Percentiles rank a stretch among this genome's conserved stretches.
Evolutionary conservation across 2,329 filamentous ascomycete species (phyloP).

Genomic region (Xylariales sp.): DNA sequence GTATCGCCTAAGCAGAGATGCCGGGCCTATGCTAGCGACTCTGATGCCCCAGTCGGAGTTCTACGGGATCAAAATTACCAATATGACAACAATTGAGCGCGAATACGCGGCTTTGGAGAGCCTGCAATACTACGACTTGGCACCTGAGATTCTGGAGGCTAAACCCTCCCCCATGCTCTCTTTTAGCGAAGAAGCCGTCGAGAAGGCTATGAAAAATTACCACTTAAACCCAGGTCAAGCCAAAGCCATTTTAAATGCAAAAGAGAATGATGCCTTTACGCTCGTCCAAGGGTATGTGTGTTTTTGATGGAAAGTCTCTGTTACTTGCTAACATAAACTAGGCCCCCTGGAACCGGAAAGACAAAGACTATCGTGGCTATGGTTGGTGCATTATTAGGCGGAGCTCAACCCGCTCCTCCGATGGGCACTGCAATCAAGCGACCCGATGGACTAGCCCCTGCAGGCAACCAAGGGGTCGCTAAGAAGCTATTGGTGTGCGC

Average conservation of each 20-base stretch:
- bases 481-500: slow-evolving; percentile 97
- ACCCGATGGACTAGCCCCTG: slow-evolving; percentile 52
- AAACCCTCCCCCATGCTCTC: slow-evolving; percentile 89
- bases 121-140: slow-evolving; percentile 94
- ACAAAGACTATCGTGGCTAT: slow-evolving; percentile 98
- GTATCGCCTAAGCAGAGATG: slow-evolving; percentile 80
- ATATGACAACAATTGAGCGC: slow-evolving; percentile 92
- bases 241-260: slow-evolving; percentile 88
- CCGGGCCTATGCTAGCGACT: slow-evolving; percentile 69
- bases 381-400: slow-evolving; percentile 85
- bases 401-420: slow-evolving; percentile 55
- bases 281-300: slow-evolving; percentile 82
- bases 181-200: slow-evolving; percentile 79
- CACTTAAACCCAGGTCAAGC: slow-evolving; percentile 89
- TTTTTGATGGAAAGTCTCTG: slow-evolving; percentile 19
- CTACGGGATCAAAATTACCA: slow-evolving; percentile 85
- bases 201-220: slow-evolving; percentile 79
- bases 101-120: slow-evolving; percentile 94
- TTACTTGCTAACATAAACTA: slow-evolving; percentile 52
- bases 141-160: slow-evolving; percentile 89
- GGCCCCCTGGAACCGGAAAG: slow-evolving; percentile 95
- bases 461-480: slow-evolving; percentile 53
- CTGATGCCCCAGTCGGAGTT: slow-evolving; percentile 78
- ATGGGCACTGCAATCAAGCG: slow-evolving; percentile 59
- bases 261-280: slow-evolving; percentile 97